Evolutionary conservation across 78 protist genomes (phyloP).

Genomic region (Tieghemostelium lacteum): DNA sequence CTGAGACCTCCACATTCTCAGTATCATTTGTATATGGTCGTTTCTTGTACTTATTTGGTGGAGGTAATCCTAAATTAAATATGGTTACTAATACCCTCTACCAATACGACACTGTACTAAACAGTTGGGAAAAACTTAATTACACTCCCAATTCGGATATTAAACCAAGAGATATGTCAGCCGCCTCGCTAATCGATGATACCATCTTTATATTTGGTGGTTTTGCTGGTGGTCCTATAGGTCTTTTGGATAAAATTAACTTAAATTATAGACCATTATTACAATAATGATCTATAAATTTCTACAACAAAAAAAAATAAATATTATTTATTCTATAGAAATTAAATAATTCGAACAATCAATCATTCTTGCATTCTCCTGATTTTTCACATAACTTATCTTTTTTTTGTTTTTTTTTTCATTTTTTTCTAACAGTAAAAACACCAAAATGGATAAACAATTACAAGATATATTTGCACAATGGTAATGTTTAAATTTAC

Average conservation of each 20-base stretch:
- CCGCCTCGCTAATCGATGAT: conserved; percentile 13
- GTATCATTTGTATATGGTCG: conserved; percentile 35
- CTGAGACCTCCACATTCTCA: conserved; percentile 24
- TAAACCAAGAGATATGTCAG: conserved; percentile 47
- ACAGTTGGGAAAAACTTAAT: conserved; percentile 7
- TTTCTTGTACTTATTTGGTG: conserved; percentile 16
- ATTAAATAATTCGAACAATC: too few species aligned
- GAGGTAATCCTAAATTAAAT: conserved; percentile 8
- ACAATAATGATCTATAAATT: background rate
- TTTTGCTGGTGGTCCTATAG: conserved; percentile 34
- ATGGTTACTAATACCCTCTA: conserved; percentile 19
- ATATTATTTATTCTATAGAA: too few species aligned
- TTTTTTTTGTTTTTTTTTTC: too few species aligned
- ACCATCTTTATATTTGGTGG: conserved; percentile 26
- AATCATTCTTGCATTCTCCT: too few species aligned
- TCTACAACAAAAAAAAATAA: too few species aligned
- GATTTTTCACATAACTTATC: too few species aligned
- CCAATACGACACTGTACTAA: background rate
- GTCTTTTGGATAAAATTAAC: conserved; percentile 11
- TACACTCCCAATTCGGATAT: background rate
- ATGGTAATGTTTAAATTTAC: background rate
- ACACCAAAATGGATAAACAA: conserved; percentile 73
- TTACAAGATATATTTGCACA: conserved; percentile 36
- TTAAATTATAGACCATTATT: conserved; percentile 12
- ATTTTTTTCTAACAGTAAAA: too few species aligned